Evolutionary conservation across 306 rosid species (phyloP).

Genomic region (Cucumis sativus): Cucumber_9930_V3 NC_026658.2:1484001-1484500

Average conservation of each 20-base stretch:
- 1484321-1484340: slow-evolving; percentile 7
- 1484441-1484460: slow-evolving; percentile 46
- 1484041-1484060: too few relatives aligned
- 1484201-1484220: neutral
- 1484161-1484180: too few relatives aligned
- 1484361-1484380: neutral
- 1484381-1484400: neutral
- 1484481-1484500: slow-evolving; percentile 33
- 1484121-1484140: too few relatives aligned
- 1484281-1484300: neutral
- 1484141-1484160: too few relatives aligned
- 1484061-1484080: too few relatives aligned
- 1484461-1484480: slow-evolving; percentile 53
- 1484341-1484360: neutral
- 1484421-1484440: slow-evolving; percentile 35
- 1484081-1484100: too few relatives aligned
- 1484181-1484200: too few relatives aligned
- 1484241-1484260: neutral
- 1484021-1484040: too few relatives aligned
- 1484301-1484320: neutral
- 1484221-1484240: neutral
- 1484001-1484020: too few relatives aligned
- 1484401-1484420: neutral
- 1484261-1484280: neutral
- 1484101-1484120: too few relatives aligned